These are phyloP conservation scores for Pachyrhizus erosus DNA, from an alignment of 306 rosid genomes.

Conservation along the genomic window DNA sequence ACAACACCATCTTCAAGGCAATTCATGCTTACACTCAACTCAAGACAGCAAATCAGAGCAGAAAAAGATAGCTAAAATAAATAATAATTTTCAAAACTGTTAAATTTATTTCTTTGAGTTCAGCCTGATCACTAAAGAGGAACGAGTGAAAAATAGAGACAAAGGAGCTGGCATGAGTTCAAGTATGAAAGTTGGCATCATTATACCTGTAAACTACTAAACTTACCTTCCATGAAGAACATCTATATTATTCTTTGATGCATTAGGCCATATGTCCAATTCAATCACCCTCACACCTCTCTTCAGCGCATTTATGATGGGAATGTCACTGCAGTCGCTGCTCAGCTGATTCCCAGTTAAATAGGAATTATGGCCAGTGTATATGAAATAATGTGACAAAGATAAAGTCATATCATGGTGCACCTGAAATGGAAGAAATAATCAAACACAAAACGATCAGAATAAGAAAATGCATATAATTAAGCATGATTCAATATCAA, in stretches of 20 bases:
- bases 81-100: neutral
- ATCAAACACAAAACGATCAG: slow-evolving; percentile 40
- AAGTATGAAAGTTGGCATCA: neutral
- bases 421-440: slow-evolving; percentile 58
- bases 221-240: slow-evolving; percentile 96
- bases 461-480: neutral
- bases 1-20: neutral
- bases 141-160: neutral
- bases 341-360: slow-evolving; percentile 97
- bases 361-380: slow-evolving; percentile 95
- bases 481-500: neutral
- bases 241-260: slow-evolving; percentile 71
- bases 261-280: slow-evolving; percentile 97
- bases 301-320: slow-evolving; percentile 71
- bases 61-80: slow-evolving; percentile 1
- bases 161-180: neutral
- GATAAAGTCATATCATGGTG: slow-evolving; percentile 93
- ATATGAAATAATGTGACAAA: slow-evolving; percentile 89
- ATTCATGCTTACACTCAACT: slow-evolving; percentile 9
- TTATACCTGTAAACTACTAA: neutral
- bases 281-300: slow-evolving; percentile 97
- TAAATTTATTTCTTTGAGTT: neutral
- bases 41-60: slow-evolving; percentile 1
- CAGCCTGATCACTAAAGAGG: neutral
- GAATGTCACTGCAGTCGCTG: slow-evolving; percentile 95